Conservation (phyloP, 768 basidiomycete genomes). For the Rhodotorula paludigena region DNA sequence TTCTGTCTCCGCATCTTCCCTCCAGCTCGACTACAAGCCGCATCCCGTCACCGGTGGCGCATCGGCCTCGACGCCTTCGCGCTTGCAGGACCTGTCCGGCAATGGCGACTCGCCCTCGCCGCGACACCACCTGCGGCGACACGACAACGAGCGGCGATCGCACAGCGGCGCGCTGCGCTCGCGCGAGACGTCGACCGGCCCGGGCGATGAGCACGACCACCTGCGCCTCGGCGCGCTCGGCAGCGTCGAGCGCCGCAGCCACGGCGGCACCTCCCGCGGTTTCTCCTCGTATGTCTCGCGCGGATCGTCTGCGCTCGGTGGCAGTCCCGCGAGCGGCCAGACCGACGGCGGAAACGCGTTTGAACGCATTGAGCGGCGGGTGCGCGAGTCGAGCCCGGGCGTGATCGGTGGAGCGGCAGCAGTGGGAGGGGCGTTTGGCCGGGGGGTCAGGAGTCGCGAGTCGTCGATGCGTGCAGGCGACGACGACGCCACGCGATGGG, state of each 20-base stretch:
- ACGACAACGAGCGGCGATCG: not conserved
- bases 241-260: not conserved
- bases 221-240: not conserved
- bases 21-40: slow-evolving; percentile 40
- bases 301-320: slow-evolving; percentile 7
- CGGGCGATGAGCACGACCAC: slow-evolving; percentile 4
- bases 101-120: slow-evolving; percentile 8
- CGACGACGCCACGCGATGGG: not conserved
- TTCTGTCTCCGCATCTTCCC: slow-evolving; percentile 13
- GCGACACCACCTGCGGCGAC: not conserved
- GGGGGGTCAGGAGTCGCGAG: not conserved
- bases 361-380: slow-evolving; percentile 3
- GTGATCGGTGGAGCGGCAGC: not conserved
- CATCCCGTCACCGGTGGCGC: slow-evolving; percentile 23
- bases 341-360: not conserved
- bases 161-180: slow-evolving; percentile 1
- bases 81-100: not conserved
- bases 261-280: slow-evolving; percentile 1
- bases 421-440: not conserved
- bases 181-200: slow-evolving; percentile 5
- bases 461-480: not conserved
- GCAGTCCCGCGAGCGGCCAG: not conserved
- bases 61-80: not conserved
- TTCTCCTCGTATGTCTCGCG: slow-evolving; percentile 23
- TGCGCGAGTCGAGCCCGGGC: slow-evolving; percentile 4